Conservation (phyloP, 495 filamentous ascomycete species). For the Lophiotrema nucula region DNA sequence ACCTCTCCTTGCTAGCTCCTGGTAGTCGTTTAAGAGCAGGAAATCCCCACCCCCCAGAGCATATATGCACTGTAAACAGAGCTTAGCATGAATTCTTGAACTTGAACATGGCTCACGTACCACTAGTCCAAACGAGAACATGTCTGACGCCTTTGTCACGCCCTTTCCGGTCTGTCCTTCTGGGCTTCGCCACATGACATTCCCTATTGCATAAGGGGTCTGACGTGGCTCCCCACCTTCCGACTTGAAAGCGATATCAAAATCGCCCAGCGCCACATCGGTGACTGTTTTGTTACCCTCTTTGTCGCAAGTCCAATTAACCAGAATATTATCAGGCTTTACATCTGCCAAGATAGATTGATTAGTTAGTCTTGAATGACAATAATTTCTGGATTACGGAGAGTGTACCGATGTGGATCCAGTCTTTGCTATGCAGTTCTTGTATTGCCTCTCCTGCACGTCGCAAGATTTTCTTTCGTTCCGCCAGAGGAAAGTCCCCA, state of each 20-base stretch:
- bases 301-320: slow-evolving; percentile 39
- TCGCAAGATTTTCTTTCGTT: slow-evolving; percentile 37
- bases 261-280: slow-evolving; percentile 39
- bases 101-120: slow-evolving; percentile 34
- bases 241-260: slow-evolving; percentile 40
- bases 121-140: slow-evolving; percentile 40
- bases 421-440: slow-evolving; percentile 39
- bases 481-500: slow-evolving; percentile 29
- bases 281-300: slow-evolving; percentile 37
- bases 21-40: slow-evolving; percentile 36
- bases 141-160: slow-evolving; percentile 34
- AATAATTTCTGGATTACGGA: slow-evolving; percentile 19
- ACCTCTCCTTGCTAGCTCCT: slow-evolving; percentile 34
- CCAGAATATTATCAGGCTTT: slow-evolving; percentile 42
- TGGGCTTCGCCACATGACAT: slow-evolving; percentile 41
- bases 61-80: slow-evolving; percentile 39
- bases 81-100: slow-evolving; percentile 31
- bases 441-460: slow-evolving; percentile 36
- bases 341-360: slow-evolving; percentile 38
- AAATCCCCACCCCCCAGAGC: slow-evolving; percentile 35
- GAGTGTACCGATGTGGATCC: slow-evolving; percentile 38
- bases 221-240: slow-evolving; percentile 34
- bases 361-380: slow-evolving; percentile 27
- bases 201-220: slow-evolving; percentile 39
- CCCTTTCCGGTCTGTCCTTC: slow-evolving; percentile 40